Evolutionary conservation across 345 rosid species (phyloP), one percentile per base, ranked within the genome.

Genomic region (Microcos paniculata): DNA sequence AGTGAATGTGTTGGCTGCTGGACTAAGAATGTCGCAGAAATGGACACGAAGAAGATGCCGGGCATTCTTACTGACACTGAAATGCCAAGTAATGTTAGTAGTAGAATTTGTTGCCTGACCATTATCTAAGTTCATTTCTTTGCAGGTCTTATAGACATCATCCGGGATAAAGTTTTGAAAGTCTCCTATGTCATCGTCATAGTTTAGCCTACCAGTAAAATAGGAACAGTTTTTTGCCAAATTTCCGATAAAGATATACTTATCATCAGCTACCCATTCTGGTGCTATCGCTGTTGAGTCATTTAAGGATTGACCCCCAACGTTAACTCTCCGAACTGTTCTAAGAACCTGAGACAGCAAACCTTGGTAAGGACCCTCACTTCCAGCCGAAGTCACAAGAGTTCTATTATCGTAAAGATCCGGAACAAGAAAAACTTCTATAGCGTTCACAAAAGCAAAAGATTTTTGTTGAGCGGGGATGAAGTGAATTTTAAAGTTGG

Each of bases 401-500:
- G 40, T 21, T 4, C 63, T 42, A 4, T 55, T 15, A 61, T 74
- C 62, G 14, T 72, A 69, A 56, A 84, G 76, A 49, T 79, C 57
- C 3, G 73, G 68, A 16, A 80, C 82, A 21, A 59, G 78, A 74
- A 93, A 89, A 56, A 83, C 88, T 81, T 90, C 97, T 2, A 91
- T 82, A 53, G 97, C 98, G 49, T 87, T 94, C 30, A 90, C 73
- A 61, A 88, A 77, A 7, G 97, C 88, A 1, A 90, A 55, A 23
- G 95, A 89, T 9, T 83, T 62, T 5, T 0, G 75, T 12, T 35
- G 10, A 48, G 42, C 72, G 1, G 96, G 96, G 5, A 8, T 15
- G 59, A 89, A 91, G 23, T 3, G 42, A 70, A 91, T 71, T 8
- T 8, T 12, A 67, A 87, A 85, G 12, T 59, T 40, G 1, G 49